Evolutionary conservation across 495 filamentous ascomycete species (phyloP).

Genomic region (Aspergillus cristatus): DNA sequence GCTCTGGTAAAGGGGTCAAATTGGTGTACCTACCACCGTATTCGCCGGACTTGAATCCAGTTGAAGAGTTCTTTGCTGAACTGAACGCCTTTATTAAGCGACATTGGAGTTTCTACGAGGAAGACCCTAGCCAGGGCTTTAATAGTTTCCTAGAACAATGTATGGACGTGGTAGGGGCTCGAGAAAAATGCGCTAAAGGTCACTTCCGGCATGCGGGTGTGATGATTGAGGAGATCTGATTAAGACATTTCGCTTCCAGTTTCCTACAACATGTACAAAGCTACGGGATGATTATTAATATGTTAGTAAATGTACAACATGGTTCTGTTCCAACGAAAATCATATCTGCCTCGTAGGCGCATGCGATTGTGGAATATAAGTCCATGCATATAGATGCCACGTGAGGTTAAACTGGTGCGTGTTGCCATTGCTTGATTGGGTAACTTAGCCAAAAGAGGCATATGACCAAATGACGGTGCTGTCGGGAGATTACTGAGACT

Average conservation of each 20-base stretch:
- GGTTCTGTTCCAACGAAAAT: no score
- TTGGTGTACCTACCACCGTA: not conserved
- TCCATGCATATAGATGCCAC: not conserved
- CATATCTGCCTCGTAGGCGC: no score
- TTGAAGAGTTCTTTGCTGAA: not conserved
- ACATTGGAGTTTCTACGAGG: not conserved
- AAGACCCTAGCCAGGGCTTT: not conserved
- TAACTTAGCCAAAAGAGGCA: not conserved
- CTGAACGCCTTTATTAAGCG: not conserved
- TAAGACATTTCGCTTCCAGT: not conserved
- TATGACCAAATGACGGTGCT: not conserved
- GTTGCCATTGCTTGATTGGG: not conserved
- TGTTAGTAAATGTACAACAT: not conserved
- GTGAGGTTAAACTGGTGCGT: no score
- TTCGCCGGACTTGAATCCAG: not conserved
- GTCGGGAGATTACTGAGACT: no score
- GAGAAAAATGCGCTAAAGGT: not conserved
- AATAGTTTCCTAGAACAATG: not conserved
- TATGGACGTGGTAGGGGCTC: not conserved
- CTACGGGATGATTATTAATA: not conserved
- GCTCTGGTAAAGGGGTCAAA: constrained; percentile 7
- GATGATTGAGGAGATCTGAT: not conserved
- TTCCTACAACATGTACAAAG: not conserved
- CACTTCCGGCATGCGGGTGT: not conserved
- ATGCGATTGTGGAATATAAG: no score